These are phyloP conservation scores for Ceratobasidium sp. DNA, from an alignment of 1,284 basidiomycete species.

Conservation along the genomic window DNA sequence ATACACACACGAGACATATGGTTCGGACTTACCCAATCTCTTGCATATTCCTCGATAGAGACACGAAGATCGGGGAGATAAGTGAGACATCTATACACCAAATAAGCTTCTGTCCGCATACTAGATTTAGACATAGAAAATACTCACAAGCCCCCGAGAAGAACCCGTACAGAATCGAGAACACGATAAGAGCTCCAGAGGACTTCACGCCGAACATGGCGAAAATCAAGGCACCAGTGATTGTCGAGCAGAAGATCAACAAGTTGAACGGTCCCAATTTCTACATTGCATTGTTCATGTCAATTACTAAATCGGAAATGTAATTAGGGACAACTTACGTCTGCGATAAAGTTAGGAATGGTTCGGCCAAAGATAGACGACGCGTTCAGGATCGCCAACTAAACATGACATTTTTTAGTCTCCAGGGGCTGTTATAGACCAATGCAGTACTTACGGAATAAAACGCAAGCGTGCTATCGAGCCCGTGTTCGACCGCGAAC, in stretches of 20 bases:
- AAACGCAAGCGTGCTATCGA: conserved; percentile 32
- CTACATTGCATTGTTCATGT: not conserved
- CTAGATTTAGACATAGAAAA: not conserved
- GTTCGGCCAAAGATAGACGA: conserved; percentile 39
- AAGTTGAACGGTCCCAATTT: conserved; percentile 47
- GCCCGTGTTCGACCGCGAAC: conserved; percentile 32
- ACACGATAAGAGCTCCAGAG: conserved; percentile 33
- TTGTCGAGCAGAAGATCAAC: conserved; percentile 34
- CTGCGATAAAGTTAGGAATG: conserved; percentile 39
- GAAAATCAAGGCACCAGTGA: conserved; percentile 47
- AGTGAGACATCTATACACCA: conserved; percentile 22
- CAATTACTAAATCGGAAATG: not conserved
- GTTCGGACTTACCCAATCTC: conserved; percentile 38
- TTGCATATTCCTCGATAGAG: conserved; percentile 16
- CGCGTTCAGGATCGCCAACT: conserved; percentile 32
- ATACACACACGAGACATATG: too few relatives aligned
- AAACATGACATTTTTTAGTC: not conserved
- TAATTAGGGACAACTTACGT: conserved; percentile 10
- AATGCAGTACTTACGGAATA: conserved; percentile 25
- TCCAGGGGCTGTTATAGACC: not conserved
- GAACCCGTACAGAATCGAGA: conserved; percentile 41
- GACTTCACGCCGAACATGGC: conserved; percentile 49
- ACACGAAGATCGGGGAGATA: conserved; percentile 32
- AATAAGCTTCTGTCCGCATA: not conserved
- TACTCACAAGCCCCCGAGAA: conserved; percentile 44